These are phyloP conservation scores for Hypoxylon sp. DNA, from an alignment of 2,329 filamentous ascomycete genomes.

Conservation along the genomic window DNA sequence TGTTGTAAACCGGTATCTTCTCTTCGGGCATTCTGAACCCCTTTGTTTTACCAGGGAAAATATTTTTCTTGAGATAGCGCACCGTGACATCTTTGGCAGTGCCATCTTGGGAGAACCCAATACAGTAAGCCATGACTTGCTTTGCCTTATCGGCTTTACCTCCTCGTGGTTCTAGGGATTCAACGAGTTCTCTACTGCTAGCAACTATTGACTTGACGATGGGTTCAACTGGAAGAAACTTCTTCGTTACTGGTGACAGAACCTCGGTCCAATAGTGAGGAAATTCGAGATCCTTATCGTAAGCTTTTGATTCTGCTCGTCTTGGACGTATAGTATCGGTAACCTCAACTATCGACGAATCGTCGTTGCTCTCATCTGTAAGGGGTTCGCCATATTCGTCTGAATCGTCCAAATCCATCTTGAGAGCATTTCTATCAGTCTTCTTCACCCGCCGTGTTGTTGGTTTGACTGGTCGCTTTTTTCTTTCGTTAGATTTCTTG, in stretches of 20 bases:
- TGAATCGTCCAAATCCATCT: conserved; percentile 58
- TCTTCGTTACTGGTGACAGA: conserved; percentile 84
- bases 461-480: conserved; percentile 42
- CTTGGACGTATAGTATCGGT: conserved; percentile 61
- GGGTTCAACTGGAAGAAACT: conserved; percentile 83
- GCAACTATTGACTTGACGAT: conserved; percentile 78
- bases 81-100: conserved; percentile 96
- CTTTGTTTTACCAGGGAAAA: conserved; percentile 91
- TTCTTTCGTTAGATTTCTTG: conserved; percentile 58
- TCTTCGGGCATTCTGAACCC: conserved; percentile 83
- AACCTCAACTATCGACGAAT: conserved; percentile 73
- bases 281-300: conserved; percentile 83
- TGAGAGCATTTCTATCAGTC: conserved; percentile 48
- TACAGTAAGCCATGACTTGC: conserved; percentile 90
- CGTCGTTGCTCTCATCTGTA: conserved; percentile 69
- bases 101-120: conserved; percentile 86
- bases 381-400: conserved; percentile 65
- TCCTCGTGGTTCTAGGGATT: conserved; percentile 86
- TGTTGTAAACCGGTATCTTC: conserved; percentile 85
- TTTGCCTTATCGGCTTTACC: conserved; percentile 86
- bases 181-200: conserved; percentile 78
- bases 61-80: conserved; percentile 85
- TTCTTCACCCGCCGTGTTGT: conserved; percentile 47
- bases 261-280: conserved; percentile 96
- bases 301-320: conserved; percentile 62